Evolutionary conservation across 2,329 filamentous ascomycete genomes (phyloP), one percentile per base, ranked within the genome.

Genomic region (Arthrocladium fulminans): DNA sequence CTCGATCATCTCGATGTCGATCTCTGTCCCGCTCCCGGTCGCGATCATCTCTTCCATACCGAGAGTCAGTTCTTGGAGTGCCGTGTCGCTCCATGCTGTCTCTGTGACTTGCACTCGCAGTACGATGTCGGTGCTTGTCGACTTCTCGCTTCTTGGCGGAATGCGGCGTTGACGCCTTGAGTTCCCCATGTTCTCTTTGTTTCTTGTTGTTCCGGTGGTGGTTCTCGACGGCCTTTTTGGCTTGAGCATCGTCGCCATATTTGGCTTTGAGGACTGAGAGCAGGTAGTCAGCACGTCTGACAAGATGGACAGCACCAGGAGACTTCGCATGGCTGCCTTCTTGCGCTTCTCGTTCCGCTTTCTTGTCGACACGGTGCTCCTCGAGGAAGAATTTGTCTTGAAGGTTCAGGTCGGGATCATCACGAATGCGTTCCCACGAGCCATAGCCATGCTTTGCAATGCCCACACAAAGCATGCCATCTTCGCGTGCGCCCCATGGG

Each of bases 281-380:
- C 12, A 98, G 77, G 62, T 98, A 98, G 61, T 97, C 92, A 8
- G 90, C 86, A 51, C 92, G 85, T 41, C 92, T 87, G 47, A 97
- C 90, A 38, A 98, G 80, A 63, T 98, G 92, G 23, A 98, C 92
- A 19, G 92, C 90, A n/a, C 92, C 92, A 3, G 92, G 92, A 2
- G 90, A 94, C 61, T 94, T 94, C 29, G 68, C 70, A 23, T 67
- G 60, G 50, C 69, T 70, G 59, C 81, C 81, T 54, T 79, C 70
- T 15, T 87, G 83, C 13, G 72, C 79, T 60, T 88, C 87, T 29
- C 92, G 84, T 65, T 96, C 88, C 60, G 92, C 89, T 65, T 97
- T 97, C 70, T 94, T 92, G 65, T 94, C 92, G 15, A 97, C 90
- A n/a, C 90, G 85, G 65, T 97, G 89, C 66, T 98, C 94, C 63